These are phyloP conservation scores for Botrytis aclada DNA, from an alignment of 2,329 filamentous ascomycete species.

Conservation along the genomic window DNA sequence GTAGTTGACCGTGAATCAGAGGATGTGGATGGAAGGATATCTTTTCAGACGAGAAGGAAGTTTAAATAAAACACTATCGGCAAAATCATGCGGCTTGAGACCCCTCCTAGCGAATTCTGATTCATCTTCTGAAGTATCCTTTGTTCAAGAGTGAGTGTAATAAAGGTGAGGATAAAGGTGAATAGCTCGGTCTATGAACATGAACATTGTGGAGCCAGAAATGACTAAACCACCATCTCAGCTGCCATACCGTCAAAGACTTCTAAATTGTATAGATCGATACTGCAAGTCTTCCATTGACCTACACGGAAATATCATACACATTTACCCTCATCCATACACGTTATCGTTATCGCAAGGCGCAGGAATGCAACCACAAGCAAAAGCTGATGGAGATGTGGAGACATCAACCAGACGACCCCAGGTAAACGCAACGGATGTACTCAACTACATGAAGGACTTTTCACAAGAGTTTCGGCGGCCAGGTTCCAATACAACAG, in stretches of 20 bases:
- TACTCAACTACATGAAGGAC: not conserved
- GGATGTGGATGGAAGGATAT: not conserved
- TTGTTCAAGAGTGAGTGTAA: not conserved
- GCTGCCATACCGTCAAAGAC: not conserved
- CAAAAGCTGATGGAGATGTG: not conserved
- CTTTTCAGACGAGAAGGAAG: not conserved
- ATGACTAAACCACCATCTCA: not conserved
- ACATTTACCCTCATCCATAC: not conserved
- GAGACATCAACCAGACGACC: not conserved
- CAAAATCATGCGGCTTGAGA: not conserved
- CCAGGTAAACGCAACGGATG: not conserved
- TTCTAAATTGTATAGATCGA: not conserved
- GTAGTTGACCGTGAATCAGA: not conserved
- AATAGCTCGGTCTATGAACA: not conserved
- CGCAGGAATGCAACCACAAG: not conserved
- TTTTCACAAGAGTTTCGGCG: not conserved
- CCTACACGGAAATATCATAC: not conserved
- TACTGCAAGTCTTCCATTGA: not conserved
- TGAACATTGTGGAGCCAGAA: not conserved
- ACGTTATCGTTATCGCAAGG: not conserved
- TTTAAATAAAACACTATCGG: not conserved
- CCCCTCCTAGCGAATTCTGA: not conserved
- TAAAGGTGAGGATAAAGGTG: conserved; percentile 8
- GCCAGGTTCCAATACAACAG: not conserved
- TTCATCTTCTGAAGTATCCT: not conserved